Evolutionary conservation across 73 alveolate genomes (phyloP).

Genomic region (Stentor coeruleus): DNA sequence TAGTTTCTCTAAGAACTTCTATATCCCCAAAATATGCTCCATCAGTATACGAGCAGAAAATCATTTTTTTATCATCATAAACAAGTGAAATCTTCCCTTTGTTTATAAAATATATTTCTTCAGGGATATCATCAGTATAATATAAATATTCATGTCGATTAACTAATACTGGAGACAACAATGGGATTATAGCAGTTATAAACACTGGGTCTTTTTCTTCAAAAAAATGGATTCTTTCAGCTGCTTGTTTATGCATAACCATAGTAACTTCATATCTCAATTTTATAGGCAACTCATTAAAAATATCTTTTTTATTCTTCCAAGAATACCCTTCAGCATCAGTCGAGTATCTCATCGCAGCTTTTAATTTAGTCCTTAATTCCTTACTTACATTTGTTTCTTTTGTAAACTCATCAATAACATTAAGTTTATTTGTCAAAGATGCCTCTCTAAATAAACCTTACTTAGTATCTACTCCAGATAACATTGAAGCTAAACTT

Average conservation of each 20-base stretch:
- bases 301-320: slow-evolving; percentile 47
- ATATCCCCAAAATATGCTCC: slow-evolving; percentile 64
- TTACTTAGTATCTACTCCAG: slow-evolving; percentile 62
- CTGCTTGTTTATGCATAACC: slow-evolving; percentile 33
- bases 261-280: slow-evolving; percentile 56
- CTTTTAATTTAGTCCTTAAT: slow-evolving; percentile 29
- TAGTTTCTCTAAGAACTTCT: slow-evolving; percentile 41
- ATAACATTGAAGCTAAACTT: slow-evolving; percentile 59
- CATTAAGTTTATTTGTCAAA: slow-evolving; percentile 14
- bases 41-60: slow-evolving; percentile 45
- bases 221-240: slow-evolving; percentile 35
- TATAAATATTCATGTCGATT: slow-evolving; percentile 34
- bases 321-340: slow-evolving; percentile 34
- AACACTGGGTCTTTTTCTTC: slow-evolving; percentile 43
- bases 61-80: slow-evolving; percentile 40
- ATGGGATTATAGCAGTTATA: slow-evolving; percentile 46
- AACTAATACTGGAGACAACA: slow-evolving; percentile 42
- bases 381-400: slow-evolving; percentile 45
- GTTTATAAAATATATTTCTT: slow-evolving; percentile 42
- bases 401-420: slow-evolving; percentile 34
- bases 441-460: slow-evolving; percentile 14
- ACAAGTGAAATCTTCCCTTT: slow-evolving; percentile 45
- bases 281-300: slow-evolving; percentile 80
- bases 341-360: slow-evolving; percentile 36
- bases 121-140: slow-evolving; percentile 46